A percentile compares a stretch with the other conserved stretches of the same genome.
Conservation (phyloP, 2,329 filamentous ascomycete genomes). For the Aureobasidium vineae region DNA sequence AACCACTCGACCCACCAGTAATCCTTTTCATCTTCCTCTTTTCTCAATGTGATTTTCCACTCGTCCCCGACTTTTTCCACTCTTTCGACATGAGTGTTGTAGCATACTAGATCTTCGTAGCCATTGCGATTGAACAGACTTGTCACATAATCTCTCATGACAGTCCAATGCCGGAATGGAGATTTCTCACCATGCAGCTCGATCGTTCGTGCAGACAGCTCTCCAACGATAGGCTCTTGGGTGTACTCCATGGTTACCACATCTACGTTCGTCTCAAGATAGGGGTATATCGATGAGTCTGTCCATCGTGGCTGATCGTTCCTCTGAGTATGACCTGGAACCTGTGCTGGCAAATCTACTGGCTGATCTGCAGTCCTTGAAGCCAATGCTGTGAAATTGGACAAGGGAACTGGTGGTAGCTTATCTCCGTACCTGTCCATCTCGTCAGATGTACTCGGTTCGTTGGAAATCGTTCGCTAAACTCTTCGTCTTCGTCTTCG, state of each 20-base stretch:
- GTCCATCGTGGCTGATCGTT: conserved; percentile 51
- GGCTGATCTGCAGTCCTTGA: conserved; percentile 53
- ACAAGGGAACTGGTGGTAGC: conserved; percentile 43
- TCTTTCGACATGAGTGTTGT: conserved; percentile 61
- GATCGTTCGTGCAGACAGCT: conserved; percentile 45
- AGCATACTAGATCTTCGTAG: conserved; percentile 54
- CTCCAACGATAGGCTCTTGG: conserved; percentile 54
- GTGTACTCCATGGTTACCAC: conserved; percentile 60
- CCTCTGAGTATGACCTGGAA: conserved; percentile 51
- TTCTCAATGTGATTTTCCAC: conserved; percentile 30
- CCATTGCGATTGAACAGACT: conserved; percentile 53
- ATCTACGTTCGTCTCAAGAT: conserved; percentile 65
- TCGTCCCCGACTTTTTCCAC: conserved; percentile 48
- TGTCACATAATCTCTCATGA: conserved; percentile 57
- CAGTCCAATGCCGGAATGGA: conserved; percentile 61
- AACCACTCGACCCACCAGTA: conserved; percentile 50
- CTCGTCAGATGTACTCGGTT: background rate
- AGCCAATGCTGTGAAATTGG: conserved; percentile 48
- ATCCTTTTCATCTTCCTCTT: conserved; percentile 53
- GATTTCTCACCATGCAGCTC: conserved; percentile 56
- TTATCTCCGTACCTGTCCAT: conserved; percentile 32
- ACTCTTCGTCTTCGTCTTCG: too few species aligned
- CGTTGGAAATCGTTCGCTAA: too few species aligned
- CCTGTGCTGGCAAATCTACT: conserved; percentile 46
- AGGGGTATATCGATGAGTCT: conserved; percentile 61